These are phyloP conservation scores for Coprinopsis sp. DNA, from an alignment of 768 basidiomycete genomes.

Conservation along the genomic window DNA sequence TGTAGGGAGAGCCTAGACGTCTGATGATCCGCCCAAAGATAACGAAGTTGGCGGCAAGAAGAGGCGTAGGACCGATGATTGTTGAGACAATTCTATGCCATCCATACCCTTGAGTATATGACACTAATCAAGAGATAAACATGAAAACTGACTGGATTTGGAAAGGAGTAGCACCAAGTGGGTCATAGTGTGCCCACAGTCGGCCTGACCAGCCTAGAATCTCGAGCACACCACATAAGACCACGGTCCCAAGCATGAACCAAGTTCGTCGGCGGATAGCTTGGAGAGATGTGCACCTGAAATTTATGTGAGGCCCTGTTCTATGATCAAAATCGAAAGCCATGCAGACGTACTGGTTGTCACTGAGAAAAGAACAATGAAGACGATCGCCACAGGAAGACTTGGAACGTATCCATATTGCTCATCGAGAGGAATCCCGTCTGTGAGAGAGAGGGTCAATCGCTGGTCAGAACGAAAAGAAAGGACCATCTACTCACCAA, in stretches of 20 bases:
- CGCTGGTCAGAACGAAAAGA: too few relatives aligned
- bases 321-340: too few relatives aligned
- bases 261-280: slow-evolving; percentile 16
- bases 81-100: slow-evolving; percentile 19
- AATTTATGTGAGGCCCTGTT: too few relatives aligned
- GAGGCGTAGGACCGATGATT: slow-evolving; percentile 52
- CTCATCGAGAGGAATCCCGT: too few relatives aligned
- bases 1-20: slow-evolving; percentile 39
- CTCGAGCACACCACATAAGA: slow-evolving; percentile 22
- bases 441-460: too few relatives aligned
- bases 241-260: slow-evolving; percentile 20
- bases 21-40: slow-evolving; percentile 45
- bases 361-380: slow-evolving; percentile 33
- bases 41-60: slow-evolving; percentile 55
- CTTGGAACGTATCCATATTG: slow-evolving; percentile 26
- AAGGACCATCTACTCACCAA: too few relatives aligned
- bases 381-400: slow-evolving; percentile 18
- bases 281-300: slow-evolving; percentile 12
- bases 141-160: slow-evolving; percentile 18
- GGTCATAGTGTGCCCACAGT: slow-evolving; percentile 20
- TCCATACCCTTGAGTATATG: slow-evolving; percentile 18
- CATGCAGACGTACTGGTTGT: too few relatives aligned
- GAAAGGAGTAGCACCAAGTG: slow-evolving; percentile 14
- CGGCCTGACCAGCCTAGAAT: slow-evolving; percentile 22
- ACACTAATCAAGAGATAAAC: not conserved